These are phyloP conservation scores for Calocybe indica DNA, from an alignment of 768 basidiomycete species.

Conservation along the genomic window DNA sequence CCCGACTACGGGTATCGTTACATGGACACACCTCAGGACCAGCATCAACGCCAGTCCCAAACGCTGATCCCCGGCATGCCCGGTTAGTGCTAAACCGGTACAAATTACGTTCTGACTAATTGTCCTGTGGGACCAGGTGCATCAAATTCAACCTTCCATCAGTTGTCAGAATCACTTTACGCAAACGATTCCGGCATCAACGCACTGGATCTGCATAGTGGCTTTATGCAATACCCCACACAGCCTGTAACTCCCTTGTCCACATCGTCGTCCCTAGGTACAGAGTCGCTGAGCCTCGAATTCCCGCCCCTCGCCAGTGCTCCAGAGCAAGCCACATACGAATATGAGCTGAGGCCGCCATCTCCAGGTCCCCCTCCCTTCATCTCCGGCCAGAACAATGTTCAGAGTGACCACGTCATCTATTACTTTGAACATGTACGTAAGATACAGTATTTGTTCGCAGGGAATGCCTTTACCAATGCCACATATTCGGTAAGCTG, in stretches of 20 bases:
- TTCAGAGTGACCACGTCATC: conserved; percentile 54
- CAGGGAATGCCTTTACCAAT: conserved; percentile 54
- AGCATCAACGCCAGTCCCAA: conserved; percentile 16
- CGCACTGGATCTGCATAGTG: conserved; percentile 21
- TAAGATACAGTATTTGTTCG: conserved; percentile 60
- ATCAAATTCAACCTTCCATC: conserved; percentile 31
- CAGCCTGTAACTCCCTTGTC: conserved; percentile 18
- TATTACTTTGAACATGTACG: conserved; percentile 76
- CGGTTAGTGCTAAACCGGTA: conserved; percentile 27
- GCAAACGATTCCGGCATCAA: conserved; percentile 21
- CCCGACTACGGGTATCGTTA: conserved; percentile 17
- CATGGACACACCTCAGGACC: conserved; percentile 14
- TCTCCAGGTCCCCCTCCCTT: conserved; percentile 15
- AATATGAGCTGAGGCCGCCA: conserved; percentile 20
- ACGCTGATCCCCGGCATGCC: conserved; percentile 35
- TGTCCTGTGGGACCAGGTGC: conserved; percentile 20
- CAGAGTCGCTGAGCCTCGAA: conserved; percentile 20
- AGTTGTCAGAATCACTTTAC: conserved; percentile 26
- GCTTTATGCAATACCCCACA: conserved; percentile 25
- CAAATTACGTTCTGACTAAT: conserved; percentile 10
- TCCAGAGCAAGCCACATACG: conserved; percentile 27
- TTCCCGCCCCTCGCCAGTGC: conserved; percentile 26
- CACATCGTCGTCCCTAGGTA: conserved; percentile 21
- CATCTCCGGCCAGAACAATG: conserved; percentile 30
- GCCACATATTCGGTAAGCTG: conserved; percentile 58